Evolutionary conservation across 179 eudicot species (phyloP).

Genomic region (Heliamphora ciliata): DNA sequence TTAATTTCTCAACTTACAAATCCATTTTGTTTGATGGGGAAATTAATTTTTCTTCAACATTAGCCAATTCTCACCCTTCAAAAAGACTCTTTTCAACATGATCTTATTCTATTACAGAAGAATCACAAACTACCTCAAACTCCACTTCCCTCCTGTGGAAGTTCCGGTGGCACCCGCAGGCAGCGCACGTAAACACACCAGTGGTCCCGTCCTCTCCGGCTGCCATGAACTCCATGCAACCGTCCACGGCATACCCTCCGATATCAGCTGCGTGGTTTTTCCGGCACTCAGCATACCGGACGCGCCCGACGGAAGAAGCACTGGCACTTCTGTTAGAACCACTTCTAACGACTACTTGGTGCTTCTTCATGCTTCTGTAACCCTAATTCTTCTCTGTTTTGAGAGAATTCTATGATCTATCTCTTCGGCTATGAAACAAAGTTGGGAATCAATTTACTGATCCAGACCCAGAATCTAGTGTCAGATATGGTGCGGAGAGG

Average conservation of each 20-base stretch:
- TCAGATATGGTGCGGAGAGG: not conserved
- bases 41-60: not conserved
- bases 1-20: not conserved
- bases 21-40: not conserved
- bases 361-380: conserved; percentile 24
- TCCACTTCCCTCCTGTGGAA: conserved; percentile 47
- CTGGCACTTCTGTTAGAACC: conserved; percentile 9
- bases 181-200: conserved; percentile 48
- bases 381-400: not conserved
- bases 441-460: not conserved
- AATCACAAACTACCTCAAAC: conserved; percentile 39
- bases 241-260: conserved; percentile 72
- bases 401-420: too few relatives aligned
- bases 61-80: not conserved
- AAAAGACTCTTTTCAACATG: not conserved
- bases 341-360: conserved; percentile 15
- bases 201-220: conserved; percentile 42
- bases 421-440: not conserved
- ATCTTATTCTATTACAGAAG: conserved; percentile 19
- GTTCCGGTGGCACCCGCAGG: conserved; percentile 64
- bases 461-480: not conserved
- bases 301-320: conserved; percentile 12
- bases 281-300: conserved; percentile 51
- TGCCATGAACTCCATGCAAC: conserved; percentile 68
- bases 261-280: conserved; percentile 61